phyloP scores from a whole-genome alignment of 2,329 filamentous ascomycete species.

The Hymenoscyphus albidus region DNA sequence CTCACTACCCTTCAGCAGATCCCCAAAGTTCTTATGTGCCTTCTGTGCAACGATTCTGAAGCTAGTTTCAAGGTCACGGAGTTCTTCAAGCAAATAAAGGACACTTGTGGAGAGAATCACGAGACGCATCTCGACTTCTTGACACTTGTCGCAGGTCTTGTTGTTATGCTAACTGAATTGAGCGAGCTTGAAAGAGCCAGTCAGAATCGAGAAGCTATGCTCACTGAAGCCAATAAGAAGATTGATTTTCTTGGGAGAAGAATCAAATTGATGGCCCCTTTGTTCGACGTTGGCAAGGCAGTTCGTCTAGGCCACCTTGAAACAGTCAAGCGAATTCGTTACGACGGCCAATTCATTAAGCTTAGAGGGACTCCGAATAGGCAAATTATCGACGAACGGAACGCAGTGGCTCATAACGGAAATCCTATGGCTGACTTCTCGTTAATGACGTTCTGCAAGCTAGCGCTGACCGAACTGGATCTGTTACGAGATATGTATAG shows the following conservation, averaged over 20 bases:
- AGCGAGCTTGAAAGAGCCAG: too few species aligned
- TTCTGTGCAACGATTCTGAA: background rate
- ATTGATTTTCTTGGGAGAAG: too few species aligned
- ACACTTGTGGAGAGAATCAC: background rate
- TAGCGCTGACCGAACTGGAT: background rate
- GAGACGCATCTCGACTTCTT: background rate
- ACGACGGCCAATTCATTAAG: background rate
- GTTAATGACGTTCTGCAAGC: background rate
- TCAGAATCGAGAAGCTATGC: too few species aligned
- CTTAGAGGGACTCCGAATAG: background rate
- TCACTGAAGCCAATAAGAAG: too few species aligned
- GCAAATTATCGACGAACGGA: background rate
- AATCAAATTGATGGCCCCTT: background rate
- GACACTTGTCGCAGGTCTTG: background rate
- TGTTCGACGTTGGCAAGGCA: background rate
- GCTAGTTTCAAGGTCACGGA: background rate
- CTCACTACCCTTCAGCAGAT: background rate
- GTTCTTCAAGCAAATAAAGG: background rate
- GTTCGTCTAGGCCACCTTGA: background rate
- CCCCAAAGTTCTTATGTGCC: background rate
- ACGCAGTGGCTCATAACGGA: background rate
- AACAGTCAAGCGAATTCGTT: background rate
- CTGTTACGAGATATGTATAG: background rate
- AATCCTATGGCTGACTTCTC: background rate
- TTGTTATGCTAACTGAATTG: background rate